These are phyloP conservation scores for Pseudogymnoascus sp. DNA, from an alignment of 2,329 filamentous ascomycete genomes.

Conservation along the genomic window DNA sequence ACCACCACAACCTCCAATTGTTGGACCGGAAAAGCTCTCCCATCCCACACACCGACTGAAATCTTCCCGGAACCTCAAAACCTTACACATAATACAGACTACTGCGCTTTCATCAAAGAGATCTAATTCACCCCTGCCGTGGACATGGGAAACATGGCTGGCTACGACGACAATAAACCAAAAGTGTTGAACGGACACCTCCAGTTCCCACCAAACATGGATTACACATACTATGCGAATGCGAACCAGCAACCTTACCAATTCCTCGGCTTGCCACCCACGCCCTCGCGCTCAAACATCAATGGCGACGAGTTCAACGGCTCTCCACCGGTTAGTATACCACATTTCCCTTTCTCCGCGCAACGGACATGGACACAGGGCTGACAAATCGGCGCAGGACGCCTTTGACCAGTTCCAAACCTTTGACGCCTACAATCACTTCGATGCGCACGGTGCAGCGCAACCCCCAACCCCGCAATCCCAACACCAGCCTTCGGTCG, in stretches of 20 bases:
- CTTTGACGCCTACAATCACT: slow-evolving; percentile 25
- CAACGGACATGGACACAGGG: slow-evolving; percentile 20
- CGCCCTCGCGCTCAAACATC: slow-evolving; percentile 30
- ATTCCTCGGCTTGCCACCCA: slow-evolving; percentile 39
- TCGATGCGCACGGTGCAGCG: slow-evolving; percentile 17
- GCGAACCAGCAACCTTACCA: slow-evolving; percentile 40
- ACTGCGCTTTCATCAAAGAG: not conserved
- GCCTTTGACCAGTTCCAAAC: slow-evolving; percentile 25
- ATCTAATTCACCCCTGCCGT: not conserved
- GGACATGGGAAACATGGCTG: not conserved
- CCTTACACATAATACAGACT: not conserved
- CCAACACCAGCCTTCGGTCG: slow-evolving; percentile 22
- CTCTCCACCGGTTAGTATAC: slow-evolving; percentile 31
- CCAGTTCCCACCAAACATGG: slow-evolving; percentile 35
- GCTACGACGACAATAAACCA: not conserved
- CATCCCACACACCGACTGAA: not conserved
- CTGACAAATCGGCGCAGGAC: slow-evolving; percentile 20
- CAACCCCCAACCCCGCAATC: slow-evolving; percentile 24
- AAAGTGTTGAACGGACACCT: not conserved
- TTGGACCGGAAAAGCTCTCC: not conserved
- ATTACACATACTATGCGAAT: slow-evolving; percentile 47
- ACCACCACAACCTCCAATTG: not conserved
- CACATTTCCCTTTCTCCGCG: slow-evolving; percentile 13
- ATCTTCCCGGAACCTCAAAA: not conserved
- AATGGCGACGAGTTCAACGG: slow-evolving; percentile 39